Conservation (phyloP, 345 rosid species). For the Conringia planisiliqua region DNA sequence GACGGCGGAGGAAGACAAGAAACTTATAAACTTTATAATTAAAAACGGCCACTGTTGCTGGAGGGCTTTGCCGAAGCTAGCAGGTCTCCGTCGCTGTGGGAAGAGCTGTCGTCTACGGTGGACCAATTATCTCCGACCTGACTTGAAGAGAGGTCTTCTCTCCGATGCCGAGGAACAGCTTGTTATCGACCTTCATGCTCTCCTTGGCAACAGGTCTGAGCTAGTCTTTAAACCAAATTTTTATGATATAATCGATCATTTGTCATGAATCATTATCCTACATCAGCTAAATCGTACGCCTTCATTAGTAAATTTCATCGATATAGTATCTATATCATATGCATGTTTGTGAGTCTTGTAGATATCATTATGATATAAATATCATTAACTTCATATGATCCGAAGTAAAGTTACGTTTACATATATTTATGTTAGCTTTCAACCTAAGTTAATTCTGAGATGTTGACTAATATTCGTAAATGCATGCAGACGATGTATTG, state of each 20-base stretch:
- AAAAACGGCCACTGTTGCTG: constrained; percentile 72
- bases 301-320: not conserved
- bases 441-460: not conserved
- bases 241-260: not conserved
- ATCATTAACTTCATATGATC: not conserved
- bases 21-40: constrained; percentile 54
- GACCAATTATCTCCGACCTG: constrained; percentile 80
- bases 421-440: not conserved
- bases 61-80: constrained; percentile 70
- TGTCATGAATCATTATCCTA: not conserved
- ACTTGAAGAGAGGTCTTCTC: constrained; percentile 68
- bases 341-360: not conserved
- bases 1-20: constrained; percentile 74
- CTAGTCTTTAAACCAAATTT: not conserved
- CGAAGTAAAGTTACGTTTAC: not conserved
- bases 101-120: constrained; percentile 82
- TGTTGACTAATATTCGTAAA: not conserved
- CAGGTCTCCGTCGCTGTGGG: constrained; percentile 77
- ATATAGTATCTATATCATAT: not conserved
- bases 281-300: not conserved
- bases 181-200: constrained; percentile 67
- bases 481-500: not conserved
- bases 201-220: constrained; percentile 60
- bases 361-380: not conserved
- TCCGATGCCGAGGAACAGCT: constrained; percentile 57